Percentiles rank a stretch among this genome's conserved stretches.
phyloP scores from a whole-genome alignment of 2,329 filamentous ascomycete genomes.

The Sarocladium brachiariae region DNA sequence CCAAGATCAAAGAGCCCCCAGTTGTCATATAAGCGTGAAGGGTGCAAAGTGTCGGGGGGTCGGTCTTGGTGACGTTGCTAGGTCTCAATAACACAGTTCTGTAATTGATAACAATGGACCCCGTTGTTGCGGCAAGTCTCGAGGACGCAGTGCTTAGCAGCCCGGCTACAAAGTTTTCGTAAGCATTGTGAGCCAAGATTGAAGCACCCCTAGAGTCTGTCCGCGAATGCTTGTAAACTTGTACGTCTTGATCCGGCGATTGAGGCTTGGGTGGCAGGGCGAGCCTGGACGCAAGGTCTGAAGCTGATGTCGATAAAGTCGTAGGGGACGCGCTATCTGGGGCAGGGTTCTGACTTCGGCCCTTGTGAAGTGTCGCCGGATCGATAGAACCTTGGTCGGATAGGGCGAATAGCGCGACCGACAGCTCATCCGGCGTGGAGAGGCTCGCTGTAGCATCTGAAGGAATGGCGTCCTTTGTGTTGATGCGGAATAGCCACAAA shows the following conservation, averaged over 20 bases:
- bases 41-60: constrained; percentile 34
- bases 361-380: constrained; percentile 40
- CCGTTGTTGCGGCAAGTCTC: constrained; percentile 40
- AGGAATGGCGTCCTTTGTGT: constrained; percentile 22
- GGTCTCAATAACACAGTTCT: constrained; percentile 40
- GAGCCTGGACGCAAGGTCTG: constrained; percentile 24
- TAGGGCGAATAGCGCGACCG: constrained; percentile 23
- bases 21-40: constrained; percentile 50
- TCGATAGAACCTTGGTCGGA: constrained; percentile 46
- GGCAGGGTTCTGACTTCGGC: constrained; percentile 28
- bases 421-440: not conserved
- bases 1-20: constrained; percentile 45
- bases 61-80: not conserved
- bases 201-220: constrained; percentile 17
- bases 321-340: constrained; percentile 16
- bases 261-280: constrained; percentile 9
- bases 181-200: constrained; percentile 31
- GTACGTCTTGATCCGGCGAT: constrained; percentile 21
- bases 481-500: constrained; percentile 50
- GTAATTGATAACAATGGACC: constrained; percentile 46
- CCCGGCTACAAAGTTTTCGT: constrained; percentile 49
- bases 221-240: constrained; percentile 16
- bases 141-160: constrained; percentile 43
- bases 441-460: constrained; percentile 4
- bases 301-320: constrained; percentile 33